These are phyloP conservation scores for Rhinocladiella mackenziei DNA, from an alignment of 2,329 filamentous ascomycete species.

Conservation along the genomic window DNA sequence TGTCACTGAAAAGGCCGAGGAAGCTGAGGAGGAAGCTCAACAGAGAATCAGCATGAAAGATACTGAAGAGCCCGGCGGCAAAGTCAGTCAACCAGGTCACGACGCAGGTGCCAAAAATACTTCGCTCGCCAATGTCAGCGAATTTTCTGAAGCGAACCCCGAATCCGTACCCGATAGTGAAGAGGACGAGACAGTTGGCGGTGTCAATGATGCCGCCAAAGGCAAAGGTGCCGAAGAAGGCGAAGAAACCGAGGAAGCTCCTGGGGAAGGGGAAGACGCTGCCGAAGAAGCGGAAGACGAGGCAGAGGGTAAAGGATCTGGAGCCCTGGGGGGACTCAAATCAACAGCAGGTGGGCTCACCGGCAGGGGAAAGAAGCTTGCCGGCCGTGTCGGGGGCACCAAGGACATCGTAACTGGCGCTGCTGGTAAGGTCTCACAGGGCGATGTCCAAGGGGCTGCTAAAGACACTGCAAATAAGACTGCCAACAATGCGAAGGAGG, in stretches of 20 bases:
- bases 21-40: constrained; percentile 19
- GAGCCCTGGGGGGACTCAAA: constrained; percentile 23
- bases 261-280: constrained; percentile 47
- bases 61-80: constrained; percentile 25
- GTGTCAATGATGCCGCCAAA: constrained; percentile 21
- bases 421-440: constrained; percentile 24
- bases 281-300: constrained; percentile 30
- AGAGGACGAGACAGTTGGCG: constrained; percentile 24
- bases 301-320: constrained; percentile 29
- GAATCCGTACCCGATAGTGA: constrained; percentile 26
- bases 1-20: constrained; percentile 21
- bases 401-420: constrained; percentile 30
- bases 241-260: constrained; percentile 37
- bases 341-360: constrained; percentile 19
- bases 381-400: constrained; percentile 28
- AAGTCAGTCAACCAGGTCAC: constrained; percentile 26
- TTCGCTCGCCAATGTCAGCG: constrained; percentile 26
- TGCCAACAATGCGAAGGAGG: constrained; percentile 14
- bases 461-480: constrained; percentile 39
- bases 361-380: constrained; percentile 29
- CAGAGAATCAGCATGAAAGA: constrained; percentile 27
- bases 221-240: constrained; percentile 24
- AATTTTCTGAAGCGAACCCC: constrained; percentile 28
- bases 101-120: constrained; percentile 28
- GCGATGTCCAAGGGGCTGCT: constrained; percentile 26